Base-by-base conservation (phyloP, 2,329 filamentous ascomycete genomes). In the Sclerotinia sclerotiorum region DNA sequence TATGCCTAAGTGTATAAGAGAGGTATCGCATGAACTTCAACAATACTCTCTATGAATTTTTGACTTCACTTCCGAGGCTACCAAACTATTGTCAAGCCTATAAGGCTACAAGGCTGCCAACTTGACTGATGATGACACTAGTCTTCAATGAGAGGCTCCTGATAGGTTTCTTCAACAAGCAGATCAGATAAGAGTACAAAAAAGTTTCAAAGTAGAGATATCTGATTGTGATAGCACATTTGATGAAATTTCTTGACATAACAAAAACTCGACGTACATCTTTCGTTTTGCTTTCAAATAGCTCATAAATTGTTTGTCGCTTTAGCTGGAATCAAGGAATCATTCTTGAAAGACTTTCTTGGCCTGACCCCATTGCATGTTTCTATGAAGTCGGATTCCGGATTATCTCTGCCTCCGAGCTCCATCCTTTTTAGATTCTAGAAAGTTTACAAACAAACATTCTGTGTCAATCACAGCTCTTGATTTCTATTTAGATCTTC, bases 391-490 rank as follows among this genome's bases (percentile, higher is more conserved):
- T 35, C 49, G 46, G 65, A 39, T 32, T 29, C 24, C 65, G 65
- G 65, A 67, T 63, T 67, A 67, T 67, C 65, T 54, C 17, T 13
- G 19, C 29, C 27, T 63, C 52, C 65, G 49, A 39, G 21, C 44
- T 67, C 55, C 65, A 67, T 52, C 65, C 46, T 63, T 63, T 63
- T 63, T 52, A 51, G 60, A 32, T 39, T 51, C 60, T 67, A 63
- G 57, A 67, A 67, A 63, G 56, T 67, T 67, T 62, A 52, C 46
- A 67, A 67, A 29, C 57, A 69, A 69, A 68, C 67, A 49, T 69
- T 68, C 44, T 29, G 35, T 51, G 27, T 54, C 46, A 63, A 54
- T 67, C 56, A 54, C 24, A 52, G 57, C 19, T 67, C 19, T 62
- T 24, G 35, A 49, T 44, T 29, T 62, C 58, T 48, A 62, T 62